Base-by-base conservation (phyloP, 2,329 filamentous ascomycete species). In the Colletotrichum sp. region DNA sequence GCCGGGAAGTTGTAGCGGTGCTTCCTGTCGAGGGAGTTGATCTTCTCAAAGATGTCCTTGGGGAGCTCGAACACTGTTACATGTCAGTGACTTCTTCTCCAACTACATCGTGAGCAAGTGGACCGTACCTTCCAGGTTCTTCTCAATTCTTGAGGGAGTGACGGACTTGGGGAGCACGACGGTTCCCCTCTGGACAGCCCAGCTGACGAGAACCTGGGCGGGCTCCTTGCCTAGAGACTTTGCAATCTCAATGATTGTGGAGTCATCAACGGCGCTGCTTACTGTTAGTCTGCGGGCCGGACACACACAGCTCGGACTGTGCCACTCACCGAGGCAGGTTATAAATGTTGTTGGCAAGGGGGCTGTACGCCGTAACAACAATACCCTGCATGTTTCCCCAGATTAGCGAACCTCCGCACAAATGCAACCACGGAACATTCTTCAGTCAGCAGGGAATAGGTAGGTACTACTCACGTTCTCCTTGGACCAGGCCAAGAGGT, bases 271-370 rank as follows among this genome's bases (percentile, higher is more conserved):
- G 28, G 87, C 85, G 77, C 87, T 87, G 59, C 48, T 71, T 3
- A 30, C 4, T 28, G 39, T 70, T 13, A 70, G 68, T 13, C 12
- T 7, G 3, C 6, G 6, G 18, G 24, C 2, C 43, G 6, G 9
- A 34, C 32, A 34, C 32, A 34, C 32, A 34, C 1, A 1, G 32
- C 13, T 32, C 9, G 7, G 6, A 16, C 1, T 18, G 14, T 43
- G 34, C 34, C 8, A 32, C 71, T 74, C 26, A 76, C 74, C 74
- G 74, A 61, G 77, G 77, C 16, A 78, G 75, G 64, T 75, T 83
- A 78, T 85, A 84, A 60, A 84, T 84, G 80, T 91, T 88, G 24
- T 92, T 92, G 3, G 92, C 93, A 67, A 93, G 92, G 7, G 91
- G 92, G 18, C 91, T 93, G 85, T 90, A 92, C 2, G 89, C 90